Conservation (phyloP, 139 green algal genomes). For the Picochlorum sp. region DNA sequence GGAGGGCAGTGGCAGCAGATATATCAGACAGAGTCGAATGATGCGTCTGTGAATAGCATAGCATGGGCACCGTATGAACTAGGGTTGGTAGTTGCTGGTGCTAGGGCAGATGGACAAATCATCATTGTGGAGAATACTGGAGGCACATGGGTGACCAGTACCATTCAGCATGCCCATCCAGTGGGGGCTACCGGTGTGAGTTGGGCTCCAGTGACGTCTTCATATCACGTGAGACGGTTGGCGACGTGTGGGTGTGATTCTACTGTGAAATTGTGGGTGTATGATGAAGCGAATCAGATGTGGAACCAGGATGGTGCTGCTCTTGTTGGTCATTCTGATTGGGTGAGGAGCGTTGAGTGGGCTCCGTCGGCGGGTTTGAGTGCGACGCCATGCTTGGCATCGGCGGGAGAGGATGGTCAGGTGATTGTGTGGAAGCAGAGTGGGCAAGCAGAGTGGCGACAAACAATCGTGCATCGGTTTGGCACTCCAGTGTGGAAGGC, state of each 20-base stretch:
- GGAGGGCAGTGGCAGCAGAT: constrained; percentile 57
- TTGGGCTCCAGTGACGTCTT: constrained; percentile 73
- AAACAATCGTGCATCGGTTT: constrained; percentile 59
- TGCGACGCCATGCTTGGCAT: constrained; percentile 76
- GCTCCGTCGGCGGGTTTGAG: constrained; percentile 82
- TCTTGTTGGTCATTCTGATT: constrained; percentile 82
- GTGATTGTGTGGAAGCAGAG: constrained; percentile 79
- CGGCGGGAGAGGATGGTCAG: constrained; percentile 78
- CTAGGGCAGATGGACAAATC: constrained; percentile 83
- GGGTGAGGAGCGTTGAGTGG: constrained; percentile 94
- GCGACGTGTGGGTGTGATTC: constrained; percentile 83
- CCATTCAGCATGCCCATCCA: constrained; percentile 60
- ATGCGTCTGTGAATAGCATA: constrained; percentile 86
- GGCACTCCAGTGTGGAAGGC: constrained; percentile 78
- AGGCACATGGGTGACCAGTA: constrained; percentile 42
- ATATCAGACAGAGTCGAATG: constrained; percentile 44
- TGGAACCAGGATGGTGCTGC: constrained; percentile 65
- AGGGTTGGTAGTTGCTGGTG: constrained; percentile 78
- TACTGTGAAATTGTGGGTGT: constrained; percentile 70
- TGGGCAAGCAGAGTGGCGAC: constrained; percentile 43
- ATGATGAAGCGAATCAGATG: constrained; percentile 27
- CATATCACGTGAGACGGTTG: constrained; percentile 62
- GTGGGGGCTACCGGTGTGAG: constrained; percentile 79
- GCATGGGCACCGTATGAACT: constrained; percentile 88
- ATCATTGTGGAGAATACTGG: constrained; percentile 58